Evolutionary conservation across 805 yeast species (phyloP).

Genomic region (Candida krabiensis): DNA sequence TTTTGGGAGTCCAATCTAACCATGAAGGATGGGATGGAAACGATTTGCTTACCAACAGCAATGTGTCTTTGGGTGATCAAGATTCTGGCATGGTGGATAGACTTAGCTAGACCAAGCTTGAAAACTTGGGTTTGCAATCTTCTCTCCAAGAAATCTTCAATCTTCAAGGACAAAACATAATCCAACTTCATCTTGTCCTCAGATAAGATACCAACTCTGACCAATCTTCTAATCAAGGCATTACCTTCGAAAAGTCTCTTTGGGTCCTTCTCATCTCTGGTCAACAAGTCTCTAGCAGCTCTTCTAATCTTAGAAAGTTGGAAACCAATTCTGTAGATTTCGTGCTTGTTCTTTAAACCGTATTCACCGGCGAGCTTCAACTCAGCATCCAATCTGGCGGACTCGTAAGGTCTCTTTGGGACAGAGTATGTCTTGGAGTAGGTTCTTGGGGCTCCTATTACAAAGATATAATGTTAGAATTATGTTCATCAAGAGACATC

Average conservation of each 20-base stretch:
- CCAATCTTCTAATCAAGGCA: constrained; percentile 99
- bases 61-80: constrained; percentile 98
- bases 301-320: constrained; percentile 99
- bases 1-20: constrained; percentile 99
- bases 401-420: constrained; percentile 99
- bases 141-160: constrained; percentile 99
- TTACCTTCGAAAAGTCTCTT: constrained; percentile 99
- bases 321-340: constrained; percentile 99
- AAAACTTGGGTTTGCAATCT: constrained; percentile 99
- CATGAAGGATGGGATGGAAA: constrained; percentile 98
- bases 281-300: constrained; percentile 99
- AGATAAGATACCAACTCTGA: constrained; percentile 96
- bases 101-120: constrained; percentile 99
- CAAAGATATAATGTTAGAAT: constrained; percentile 18
- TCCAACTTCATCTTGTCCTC: constrained; percentile 99
- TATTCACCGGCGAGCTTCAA: constrained; percentile 99
- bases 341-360: constrained; percentile 99
- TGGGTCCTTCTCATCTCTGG: constrained; percentile 99
- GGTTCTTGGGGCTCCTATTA: constrained; percentile 94
- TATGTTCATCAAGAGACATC: background rate
- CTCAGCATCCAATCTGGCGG: constrained; percentile 99
- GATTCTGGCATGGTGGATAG: constrained; percentile 99
- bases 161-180: constrained; percentile 97
- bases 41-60: constrained; percentile 99
- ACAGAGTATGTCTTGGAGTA: constrained; percentile 99